Evolutionary conservation across 495 filamentous ascomycete species (phyloP), one percentile per base, ranked within the genome.

Genomic region (Hyaloscypha hepaticicola): DNA sequence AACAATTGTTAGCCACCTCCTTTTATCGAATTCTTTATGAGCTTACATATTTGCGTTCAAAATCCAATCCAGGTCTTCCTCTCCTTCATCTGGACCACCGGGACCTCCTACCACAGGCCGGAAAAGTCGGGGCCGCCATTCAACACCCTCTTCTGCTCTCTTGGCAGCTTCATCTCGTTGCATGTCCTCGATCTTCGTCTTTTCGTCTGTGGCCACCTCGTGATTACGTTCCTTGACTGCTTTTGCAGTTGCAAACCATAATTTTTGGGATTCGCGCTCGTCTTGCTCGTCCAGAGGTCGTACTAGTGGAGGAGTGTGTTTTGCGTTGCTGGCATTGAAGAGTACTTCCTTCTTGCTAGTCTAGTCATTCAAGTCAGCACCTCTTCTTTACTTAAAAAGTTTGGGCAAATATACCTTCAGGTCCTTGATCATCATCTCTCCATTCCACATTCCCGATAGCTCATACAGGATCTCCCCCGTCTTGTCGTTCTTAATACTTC

Each of bases 51-150:
- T 79, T 14, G 96, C 89, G 72, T 92, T 89, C 70, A 99, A 88
- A 70, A 98, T 92, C 91, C 91, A 99, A 75, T 99, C 96, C 25
- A 99, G 79, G 63, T 90, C 88, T 63, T 85, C 85, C 70, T 96
- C 92, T 21, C 93, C 94, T 69, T 96, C 93, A 56, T 91, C 90
- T 7, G 81, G 69, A 16, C 88, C 89, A 45, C 85, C 86, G 21
- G 87, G 87, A 3, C 91, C 91, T 33, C 88, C 89, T 28, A 84
- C 82, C 11, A 96, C 87, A 59, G 72, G 73, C 65, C 91, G 83
- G 81, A 99, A 99, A 21, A 97, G 83, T 62, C 83, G 83, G 8
- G 95, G 94, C 58, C 85, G 87, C 96, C 96, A 99, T 64, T 96
- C 93, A 16, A 94, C 80, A 55, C 90, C 92, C 11, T 95, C 87